phyloP scores from a whole-genome alignment of 2,329 filamentous ascomycete genomes.

The Apiospora sp. region DNA sequence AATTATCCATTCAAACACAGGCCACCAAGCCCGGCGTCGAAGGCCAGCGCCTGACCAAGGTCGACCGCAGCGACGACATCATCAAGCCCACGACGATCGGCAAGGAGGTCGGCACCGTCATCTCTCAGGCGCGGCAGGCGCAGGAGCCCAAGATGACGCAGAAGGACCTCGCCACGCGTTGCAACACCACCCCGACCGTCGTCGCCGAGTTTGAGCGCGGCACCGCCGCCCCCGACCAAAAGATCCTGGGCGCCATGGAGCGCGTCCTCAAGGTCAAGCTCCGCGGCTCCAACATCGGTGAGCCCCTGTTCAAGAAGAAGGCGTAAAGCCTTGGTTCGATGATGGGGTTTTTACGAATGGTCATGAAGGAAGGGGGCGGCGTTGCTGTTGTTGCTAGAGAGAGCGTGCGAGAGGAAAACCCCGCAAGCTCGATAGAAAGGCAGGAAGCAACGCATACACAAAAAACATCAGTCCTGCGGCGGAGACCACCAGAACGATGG shows the following conservation, averaged over 20 bases:
- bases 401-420: conserved; percentile 12
- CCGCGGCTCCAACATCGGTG: conserved; percentile 83
- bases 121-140: conserved; percentile 79
- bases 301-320: conserved; percentile 71
- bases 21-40: conserved; percentile 66
- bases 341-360: not conserved
- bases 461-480: conserved; percentile 9
- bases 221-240: conserved; percentile 81
- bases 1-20: conserved; percentile 39
- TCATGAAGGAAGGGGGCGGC: not conserved
- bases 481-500: conserved; percentile 18
- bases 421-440: not conserved
- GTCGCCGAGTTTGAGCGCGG: conserved; percentile 89
- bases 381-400: not conserved
- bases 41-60: conserved; percentile 96
- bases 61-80: conserved; percentile 96
- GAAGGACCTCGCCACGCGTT: conserved; percentile 84
- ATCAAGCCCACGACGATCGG: conserved; percentile 95
- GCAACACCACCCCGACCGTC: conserved; percentile 83
- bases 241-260: conserved; percentile 81
- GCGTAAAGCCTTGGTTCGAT: not conserved
- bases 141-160: conserved; percentile 96
- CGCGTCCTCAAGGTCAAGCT: conserved; percentile 87
- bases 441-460: not conserved
- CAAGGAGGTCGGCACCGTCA: conserved; percentile 80